These are phyloP conservation scores for Lipomyces sp. DNA, from an alignment of 805 yeast species.

Conservation along the genomic window DNA sequence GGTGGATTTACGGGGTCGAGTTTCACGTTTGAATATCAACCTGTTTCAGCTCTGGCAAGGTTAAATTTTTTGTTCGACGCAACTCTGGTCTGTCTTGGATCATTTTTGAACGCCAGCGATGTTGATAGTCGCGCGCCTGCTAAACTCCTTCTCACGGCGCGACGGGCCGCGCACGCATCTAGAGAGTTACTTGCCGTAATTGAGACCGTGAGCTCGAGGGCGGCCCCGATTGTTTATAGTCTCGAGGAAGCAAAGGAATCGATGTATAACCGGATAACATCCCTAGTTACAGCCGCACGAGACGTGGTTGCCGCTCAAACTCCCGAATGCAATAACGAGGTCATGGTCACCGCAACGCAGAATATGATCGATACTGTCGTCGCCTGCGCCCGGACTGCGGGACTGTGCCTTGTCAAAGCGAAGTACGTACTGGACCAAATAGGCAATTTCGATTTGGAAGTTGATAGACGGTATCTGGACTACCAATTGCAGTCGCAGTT, in stretches of 20 bases:
- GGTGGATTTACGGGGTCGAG: neutral
- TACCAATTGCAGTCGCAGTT: slow-evolving; percentile 11
- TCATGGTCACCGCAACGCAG: slow-evolving; percentile 16
- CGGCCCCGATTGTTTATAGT: slow-evolving; percentile 41
- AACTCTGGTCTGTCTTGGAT: slow-evolving; percentile 44
- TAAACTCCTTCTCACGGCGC: slow-evolving; percentile 45
- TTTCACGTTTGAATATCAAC: slow-evolving; percentile 17
- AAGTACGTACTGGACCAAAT: slow-evolving; percentile 39
- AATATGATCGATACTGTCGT: slow-evolving; percentile 39
- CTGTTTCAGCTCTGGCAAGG: slow-evolving; percentile 41
- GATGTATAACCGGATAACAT: slow-evolving; percentile 44
- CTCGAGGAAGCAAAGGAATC: slow-evolving; percentile 45
- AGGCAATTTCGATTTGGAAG: slow-evolving; percentile 43
- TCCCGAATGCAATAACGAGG: slow-evolving; percentile 3
- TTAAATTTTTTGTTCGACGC: slow-evolving; percentile 47
- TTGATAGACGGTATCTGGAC: slow-evolving; percentile 16
- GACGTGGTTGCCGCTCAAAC: slow-evolving; percentile 43
- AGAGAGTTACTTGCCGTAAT: slow-evolving; percentile 48
- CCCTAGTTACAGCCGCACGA: slow-evolving; percentile 47
- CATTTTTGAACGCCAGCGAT: slow-evolving; percentile 43
- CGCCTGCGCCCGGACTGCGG: slow-evolving; percentile 45
- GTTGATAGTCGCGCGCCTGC: slow-evolving; percentile 29
- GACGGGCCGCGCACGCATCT: slow-evolving; percentile 49
- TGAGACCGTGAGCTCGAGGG: slow-evolving; percentile 42
- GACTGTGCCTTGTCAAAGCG: slow-evolving; percentile 45